Evolutionary conservation across 129 eudicot genomes (phyloP).

Genomic region (Flaveria trinervia): DNA sequence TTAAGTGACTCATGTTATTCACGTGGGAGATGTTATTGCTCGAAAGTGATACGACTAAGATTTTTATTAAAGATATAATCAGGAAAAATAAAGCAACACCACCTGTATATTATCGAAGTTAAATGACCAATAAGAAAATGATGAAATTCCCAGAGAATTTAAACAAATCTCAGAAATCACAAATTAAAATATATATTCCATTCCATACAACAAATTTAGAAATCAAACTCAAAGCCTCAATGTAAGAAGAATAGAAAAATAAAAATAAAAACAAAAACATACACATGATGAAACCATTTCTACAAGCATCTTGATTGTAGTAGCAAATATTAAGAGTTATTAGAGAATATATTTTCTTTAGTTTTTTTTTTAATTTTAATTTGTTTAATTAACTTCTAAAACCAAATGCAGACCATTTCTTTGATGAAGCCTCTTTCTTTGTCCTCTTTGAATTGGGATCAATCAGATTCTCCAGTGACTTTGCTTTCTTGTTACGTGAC

Average conservation of each 20-base stretch:
- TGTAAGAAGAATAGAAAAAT: background rate
- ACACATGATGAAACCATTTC: conserved; percentile 49
- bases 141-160: too few relatives aligned
- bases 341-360: conserved; percentile 24
- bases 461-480: conserved; percentile 91
- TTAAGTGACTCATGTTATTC: background rate
- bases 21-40: too few relatives aligned
- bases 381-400: conserved; percentile 58
- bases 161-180: conserved; percentile 28
- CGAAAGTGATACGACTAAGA: too few relatives aligned
- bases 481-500: conserved; percentile 85
- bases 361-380: background rate
- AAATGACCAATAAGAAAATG: background rate
- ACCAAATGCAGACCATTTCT: conserved; percentile 96
- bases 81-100: background rate
- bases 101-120: background rate
- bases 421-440: conserved; percentile 78
- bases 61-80: background rate
- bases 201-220: conserved; percentile 30
- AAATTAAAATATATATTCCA: conserved; percentile 34
- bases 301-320: conserved; percentile 36
- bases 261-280: conserved; percentile 46
- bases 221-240: conserved; percentile 36
- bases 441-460: conserved; percentile 85
- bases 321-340: conserved; percentile 20